Evolutionary conservation across 495 filamentous ascomycete species (phyloP).

Genomic region (Neohortaea acidophila): DNA sequence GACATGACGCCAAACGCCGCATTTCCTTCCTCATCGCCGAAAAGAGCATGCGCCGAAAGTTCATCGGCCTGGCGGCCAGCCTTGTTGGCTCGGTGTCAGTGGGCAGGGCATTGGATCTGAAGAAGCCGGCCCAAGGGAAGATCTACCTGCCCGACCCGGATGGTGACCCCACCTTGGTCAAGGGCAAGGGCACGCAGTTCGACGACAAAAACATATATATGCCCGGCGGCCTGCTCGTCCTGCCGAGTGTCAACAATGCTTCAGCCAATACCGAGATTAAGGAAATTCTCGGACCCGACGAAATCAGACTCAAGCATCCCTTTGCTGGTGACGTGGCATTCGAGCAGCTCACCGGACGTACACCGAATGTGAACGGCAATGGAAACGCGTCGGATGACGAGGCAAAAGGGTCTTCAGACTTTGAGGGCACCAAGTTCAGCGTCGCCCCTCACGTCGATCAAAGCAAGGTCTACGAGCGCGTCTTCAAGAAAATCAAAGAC

Average conservation of each 20-base stretch:
- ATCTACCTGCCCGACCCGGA: constrained; percentile 87
- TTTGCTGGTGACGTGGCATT: constrained; percentile 58
- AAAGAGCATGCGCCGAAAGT: constrained; percentile 74
- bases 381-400: constrained; percentile 18
- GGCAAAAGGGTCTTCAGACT: constrained; percentile 27
- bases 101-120: constrained; percentile 72
- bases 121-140: constrained; percentile 60
- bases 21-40: constrained; percentile 87
- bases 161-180: constrained; percentile 67
- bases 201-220: constrained; percentile 48
- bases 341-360: constrained; percentile 62
- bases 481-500: constrained; percentile 62
- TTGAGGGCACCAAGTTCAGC: constrained; percentile 70
- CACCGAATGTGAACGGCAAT: constrained; percentile 35
- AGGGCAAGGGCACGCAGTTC: constrained; percentile 79
- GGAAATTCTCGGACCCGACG: constrained; percentile 64
- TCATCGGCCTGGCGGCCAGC: constrained; percentile 70
- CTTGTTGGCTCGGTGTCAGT: constrained; percentile 77
- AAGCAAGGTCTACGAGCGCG: constrained; percentile 79
- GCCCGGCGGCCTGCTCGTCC: constrained; percentile 65
- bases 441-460: constrained; percentile 90
- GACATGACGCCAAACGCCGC: constrained; percentile 69
- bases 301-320: constrained; percentile 71
- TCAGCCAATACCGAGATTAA: constrained; percentile 66
- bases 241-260: constrained; percentile 67